Evolutionary conservation across 768 basidiomycete species (phyloP), one percentile per base, ranked within the genome.

Genomic region (Leccinum boreale): DNA sequence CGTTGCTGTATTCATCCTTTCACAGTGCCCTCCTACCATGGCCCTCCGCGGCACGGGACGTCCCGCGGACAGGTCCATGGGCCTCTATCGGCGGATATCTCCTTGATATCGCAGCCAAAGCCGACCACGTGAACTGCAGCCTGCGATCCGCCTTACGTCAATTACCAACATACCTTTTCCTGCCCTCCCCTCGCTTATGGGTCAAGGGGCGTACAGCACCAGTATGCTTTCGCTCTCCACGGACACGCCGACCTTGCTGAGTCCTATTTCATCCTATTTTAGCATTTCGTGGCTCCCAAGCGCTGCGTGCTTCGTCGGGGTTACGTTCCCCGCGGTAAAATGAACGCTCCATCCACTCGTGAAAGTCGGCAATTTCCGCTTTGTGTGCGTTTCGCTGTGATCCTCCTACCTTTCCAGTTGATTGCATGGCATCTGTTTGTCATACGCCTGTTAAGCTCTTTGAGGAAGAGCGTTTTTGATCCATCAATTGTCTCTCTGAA

Each of bases 121-220:
- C 19, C 4, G 14, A 61, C 67, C 67, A 65, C 61, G 65, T 62
- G 64, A 59, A 58, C 2, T 57, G 45, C 64, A 58, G 50, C 48
- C 52, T 58, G 59, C 61, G 58, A 63, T 68, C 58, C 63, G 59
- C 53, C 56, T 70, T 67, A 70, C 69, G 69, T 70, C 69, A 70
- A 61, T 51, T 26, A 9, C 5, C 50, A 59, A 65, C 69, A 71
- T 65, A 63, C 69, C 63, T 49, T 58, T 65, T 53, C 69, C 69
- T 70, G 69, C 69, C 67, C 62, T 60, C 57, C 50, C 49, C 57
- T 70, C 69, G 68, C 67, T 69, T 71, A 62, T 65, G 68, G 67
- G 64, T 60, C 61, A 65, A 65, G 62, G 63, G 69, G 61, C 58
- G 46, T 35, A 60, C 59, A 53, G 53, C 62, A 57, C 48, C 50